Evolutionary conservation across 805 yeast species (phyloP), one percentile per base, ranked within the genome.

Genomic region (Myxozyma monticola): DNA sequence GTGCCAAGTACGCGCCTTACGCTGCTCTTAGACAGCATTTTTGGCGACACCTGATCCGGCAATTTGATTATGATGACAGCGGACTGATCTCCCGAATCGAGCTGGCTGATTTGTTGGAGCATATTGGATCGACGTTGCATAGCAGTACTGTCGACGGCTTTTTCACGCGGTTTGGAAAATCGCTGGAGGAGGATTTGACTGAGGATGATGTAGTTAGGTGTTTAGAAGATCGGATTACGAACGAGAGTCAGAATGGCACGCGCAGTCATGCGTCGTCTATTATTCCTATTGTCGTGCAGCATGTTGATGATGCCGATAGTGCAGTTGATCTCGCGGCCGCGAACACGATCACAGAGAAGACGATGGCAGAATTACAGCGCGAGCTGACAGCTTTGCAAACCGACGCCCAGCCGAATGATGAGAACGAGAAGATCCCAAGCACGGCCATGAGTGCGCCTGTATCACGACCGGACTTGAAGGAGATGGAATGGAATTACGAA

Each of bases 1-100:
- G 81, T 22, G 81, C 83, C 2, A 76, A 83, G 49, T 88, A 81
- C 62, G 77, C 82, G 52, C 79, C 90, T 0, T 88, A 88, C 65
- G 72, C 72, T 0, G 74, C 71, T 2, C 70, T 89, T 41, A 73
- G 90, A 55, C 77, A 76, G 54, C 81, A 81, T 45, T 78, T 90
- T 57, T 88, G 96, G 91, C 68, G 72, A 36, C 72, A 78, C 9
- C 71, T 88, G 4, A 70, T 87, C 14, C 76, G 75, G 30, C 52
- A 52, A 18, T 83, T 75, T 59, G 79, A 69, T 42, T 69, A 68
- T 24, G 75, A 68, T 45, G 78, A 73, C 21, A 67, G 67, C 10
- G 69, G 72, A 2, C 61, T 68, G 8, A 71, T 80, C 54, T 81
- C 80, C 57, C 71, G 79, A 39, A 72, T 80, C 38, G 93, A 87